Percentiles rank a stretch among this genome's conserved stretches.
phyloP scores from a whole-genome alignment of 177 flowering plant species.

The Vitis hybrid region DNA sequence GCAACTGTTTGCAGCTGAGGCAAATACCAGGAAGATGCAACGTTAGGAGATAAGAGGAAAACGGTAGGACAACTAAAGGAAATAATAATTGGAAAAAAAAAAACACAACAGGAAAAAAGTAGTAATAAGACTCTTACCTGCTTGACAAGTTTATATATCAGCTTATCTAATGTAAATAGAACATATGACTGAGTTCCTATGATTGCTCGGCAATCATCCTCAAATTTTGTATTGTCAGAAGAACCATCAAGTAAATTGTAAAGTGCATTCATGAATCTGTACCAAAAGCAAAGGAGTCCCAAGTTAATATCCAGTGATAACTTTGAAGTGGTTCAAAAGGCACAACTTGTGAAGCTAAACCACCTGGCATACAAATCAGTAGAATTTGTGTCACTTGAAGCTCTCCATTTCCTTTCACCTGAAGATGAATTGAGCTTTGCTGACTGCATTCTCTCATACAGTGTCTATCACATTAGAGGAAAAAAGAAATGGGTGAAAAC shows the following conservation, averaged over 20 bases:
- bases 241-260: slow-evolving; percentile 86
- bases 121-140: slow-evolving; percentile 51
- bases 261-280: slow-evolving; percentile 83
- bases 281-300: slow-evolving; percentile 8
- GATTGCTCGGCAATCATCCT: slow-evolving; percentile 93
- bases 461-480: slow-evolving; percentile 40
- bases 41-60: background rate
- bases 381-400: slow-evolving; percentile 51
- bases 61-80: too few species aligned
- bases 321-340: background rate
- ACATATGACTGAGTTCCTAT: slow-evolving; percentile 94
- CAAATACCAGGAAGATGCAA: slow-evolving; percentile 6
- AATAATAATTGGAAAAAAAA: background rate
- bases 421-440: slow-evolving; percentile 81
- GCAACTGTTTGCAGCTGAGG: slow-evolving; percentile 84
- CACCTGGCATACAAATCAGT: slow-evolving; percentile 77
- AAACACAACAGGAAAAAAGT: background rate
- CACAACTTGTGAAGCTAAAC: slow-evolving; percentile 6
- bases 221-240: slow-evolving; percentile 88
- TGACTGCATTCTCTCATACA: slow-evolving; percentile 85
- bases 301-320: slow-evolving; percentile 9
- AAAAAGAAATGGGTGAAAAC: background rate
- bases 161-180: slow-evolving; percentile 89
- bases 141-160: slow-evolving; percentile 83
- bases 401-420: slow-evolving; percentile 74